Evolutionary conservation across 345 rosid species (phyloP), one percentile per base, ranked within the genome.

Genomic region (Lepidium didymum): DNA sequence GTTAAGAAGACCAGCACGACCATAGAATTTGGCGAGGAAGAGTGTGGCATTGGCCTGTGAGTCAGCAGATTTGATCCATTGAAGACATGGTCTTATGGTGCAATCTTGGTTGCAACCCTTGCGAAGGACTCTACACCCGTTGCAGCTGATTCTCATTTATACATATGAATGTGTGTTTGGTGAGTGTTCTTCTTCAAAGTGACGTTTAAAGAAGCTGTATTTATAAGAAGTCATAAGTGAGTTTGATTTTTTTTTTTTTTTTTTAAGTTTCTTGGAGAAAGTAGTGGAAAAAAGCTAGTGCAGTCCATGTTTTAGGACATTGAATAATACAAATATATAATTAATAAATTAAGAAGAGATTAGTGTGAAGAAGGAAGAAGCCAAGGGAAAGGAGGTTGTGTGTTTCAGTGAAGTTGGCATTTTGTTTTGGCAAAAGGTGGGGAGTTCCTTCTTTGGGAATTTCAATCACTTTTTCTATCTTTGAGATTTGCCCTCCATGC

Each of bases 11-110:
- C 89, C 92, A 4, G 92, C 89, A 21, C 92, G 92, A 56, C 91
- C 91, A 8, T 84, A 86, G 63, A 84, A 86, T 73, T 86, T 86
- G 64, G 91, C 89, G 8, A 85, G 89, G 72, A 87, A 87, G 34
- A 87, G 85, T 31, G 92, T 87, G 5, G 92, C 92, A 68, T 83
- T 83, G 63, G 89, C 87, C 54, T 87, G 92, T 5, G 92, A 80
- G 16, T 85, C 92, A 10, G 92, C 68, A 31, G 76, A 74, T 61
- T 68, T 75, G 82, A 87, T 87, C 92, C 92, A 87, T 11, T 84
- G 86, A 40, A 87, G 81, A 36, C 92, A 87, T 56, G 89, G 89
- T 51, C 85, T 80, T 44, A 87, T 87, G 68, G 72, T 72, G 76
- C 92, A 87, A 53, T 78, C 81, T 7, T 81, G 81, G 64, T 75